Base-by-base conservation (phyloP, 2,329 filamentous ascomycete species). In the Verticillium dahliae region DNA sequence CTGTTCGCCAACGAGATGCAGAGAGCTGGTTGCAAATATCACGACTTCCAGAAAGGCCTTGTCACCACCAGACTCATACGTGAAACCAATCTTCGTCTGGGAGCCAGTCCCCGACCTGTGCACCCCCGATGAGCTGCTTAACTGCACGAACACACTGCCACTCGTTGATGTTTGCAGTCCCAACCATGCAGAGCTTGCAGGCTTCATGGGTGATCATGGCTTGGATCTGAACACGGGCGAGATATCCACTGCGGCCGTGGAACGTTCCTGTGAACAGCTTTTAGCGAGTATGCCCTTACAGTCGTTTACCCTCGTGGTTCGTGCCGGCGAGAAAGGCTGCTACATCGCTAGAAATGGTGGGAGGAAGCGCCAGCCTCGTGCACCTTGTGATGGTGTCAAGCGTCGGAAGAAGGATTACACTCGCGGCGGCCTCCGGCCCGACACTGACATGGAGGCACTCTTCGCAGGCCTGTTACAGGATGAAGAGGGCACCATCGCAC, bases 31-130 rank as follows among this genome's bases (percentile, higher is more conserved):
- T 27, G 75, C 83, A 1, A 84, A 87, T n/a, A 90, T 98, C 62
- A 78, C 87, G 5, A 76, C 80, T 4, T 81, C 86, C 35, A 78
- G 85, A 9, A 81, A 80, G 68, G 75, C 75, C 9, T 65, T 76
- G 31, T 63, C 67, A 14, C 65, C 74, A 0, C 63, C 67, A 4
- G 71, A 74, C 56, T 63, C 69, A 11, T 80, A 79, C 66, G 69
- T 78, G 1, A 83, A 84, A 57, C 90, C 93, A 1, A 75, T 92
- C 6, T 91, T 97, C 72, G 85, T 98, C 59, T 99, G 94, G 94
- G 95, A 99, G 73, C 95, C 95, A 1, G 90, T 97, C 1, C 95
- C 95, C 1, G 92, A 97, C 74, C 82, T 91, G 1, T 97, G 93
- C 73, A 88, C 84, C 0, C 87, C 91, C 0, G 85, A 87, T 52